phyloP scores from a whole-genome alignment of 2,329 filamentous ascomycete species.

The Drechslera avenae region DNA sequence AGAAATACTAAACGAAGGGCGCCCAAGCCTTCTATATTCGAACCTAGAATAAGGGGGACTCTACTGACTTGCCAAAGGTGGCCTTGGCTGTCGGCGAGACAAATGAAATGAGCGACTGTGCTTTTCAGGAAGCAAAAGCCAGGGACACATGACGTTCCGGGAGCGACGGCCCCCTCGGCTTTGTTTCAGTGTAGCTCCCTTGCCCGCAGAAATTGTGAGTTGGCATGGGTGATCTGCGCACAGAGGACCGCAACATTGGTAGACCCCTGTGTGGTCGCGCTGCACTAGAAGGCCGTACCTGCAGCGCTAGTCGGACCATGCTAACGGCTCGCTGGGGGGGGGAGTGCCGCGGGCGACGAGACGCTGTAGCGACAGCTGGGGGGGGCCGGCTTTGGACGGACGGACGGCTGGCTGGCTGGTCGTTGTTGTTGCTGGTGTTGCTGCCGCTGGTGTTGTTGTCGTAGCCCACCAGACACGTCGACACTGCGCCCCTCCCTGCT shows the following conservation, averaged over 20 bases:
- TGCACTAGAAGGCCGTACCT: constrained; percentile 28
- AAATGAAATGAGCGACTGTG: constrained; percentile 48
- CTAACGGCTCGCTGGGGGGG: constrained; percentile 30
- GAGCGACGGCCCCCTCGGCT: constrained; percentile 45
- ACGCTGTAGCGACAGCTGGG: background rate
- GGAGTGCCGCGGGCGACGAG: background rate
- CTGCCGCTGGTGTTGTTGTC: background rate
- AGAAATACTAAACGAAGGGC: constrained; percentile 33
- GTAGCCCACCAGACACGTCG: constrained; percentile 5
- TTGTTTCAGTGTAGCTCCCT: constrained; percentile 45
- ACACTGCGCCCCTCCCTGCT: too few species aligned
- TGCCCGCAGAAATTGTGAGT: constrained; percentile 22
- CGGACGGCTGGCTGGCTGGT: too few species aligned
- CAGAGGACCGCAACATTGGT: constrained; percentile 33
- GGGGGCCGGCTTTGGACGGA: too few species aligned
- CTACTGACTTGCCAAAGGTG: constrained; percentile 35
- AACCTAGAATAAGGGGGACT: constrained; percentile 36
- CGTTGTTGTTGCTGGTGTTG: too few species aligned
- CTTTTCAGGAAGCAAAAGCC: constrained; percentile 42
- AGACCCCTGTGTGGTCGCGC: constrained; percentile 21
- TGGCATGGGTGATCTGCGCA: constrained; percentile 38
- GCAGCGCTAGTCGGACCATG: constrained; percentile 23
- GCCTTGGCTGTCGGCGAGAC: constrained; percentile 47
- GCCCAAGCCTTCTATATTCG: constrained; percentile 40
- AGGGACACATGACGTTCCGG: constrained; percentile 49